Conservation (phyloP, 208 protist species). For the Crithidia expoeki region DNA sequence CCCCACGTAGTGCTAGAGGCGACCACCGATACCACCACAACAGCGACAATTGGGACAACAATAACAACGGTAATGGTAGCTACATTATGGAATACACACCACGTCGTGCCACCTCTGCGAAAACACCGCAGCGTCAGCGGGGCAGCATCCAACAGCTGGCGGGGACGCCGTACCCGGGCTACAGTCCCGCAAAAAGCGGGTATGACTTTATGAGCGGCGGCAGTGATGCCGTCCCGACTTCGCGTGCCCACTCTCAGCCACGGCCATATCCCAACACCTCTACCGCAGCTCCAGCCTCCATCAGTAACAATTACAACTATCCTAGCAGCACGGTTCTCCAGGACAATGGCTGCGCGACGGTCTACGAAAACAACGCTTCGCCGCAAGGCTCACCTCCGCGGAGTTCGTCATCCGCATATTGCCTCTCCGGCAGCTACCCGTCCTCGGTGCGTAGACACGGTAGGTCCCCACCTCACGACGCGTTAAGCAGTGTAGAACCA, state of each 20-base stretch:
- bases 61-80: background rate
- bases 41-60: background rate
- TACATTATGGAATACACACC: background rate
- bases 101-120: background rate
- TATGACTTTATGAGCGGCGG: background rate
- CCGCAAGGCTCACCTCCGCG: background rate
- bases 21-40: background rate
- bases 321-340: background rate
- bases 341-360: background rate
- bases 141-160: too few species aligned
- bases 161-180: slow-evolving; percentile 7
- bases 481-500: background rate
- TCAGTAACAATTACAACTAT: background rate
- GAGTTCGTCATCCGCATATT: background rate
- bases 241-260: slow-evolving; percentile 6
- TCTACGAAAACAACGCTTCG: background rate
- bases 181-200: background rate
- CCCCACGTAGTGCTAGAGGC: background rate
- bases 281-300: background rate
- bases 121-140: background rate
- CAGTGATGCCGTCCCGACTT: background rate
- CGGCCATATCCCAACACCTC: background rate
- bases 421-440: background rate
- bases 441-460: background rate
- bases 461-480: background rate